A percentile compares a stretch with the other conserved stretches of the same genome.
Evolutionary conservation across 495 filamentous ascomycete genomes (phyloP).

Genomic region (Achaetomiella virescens): DNA sequence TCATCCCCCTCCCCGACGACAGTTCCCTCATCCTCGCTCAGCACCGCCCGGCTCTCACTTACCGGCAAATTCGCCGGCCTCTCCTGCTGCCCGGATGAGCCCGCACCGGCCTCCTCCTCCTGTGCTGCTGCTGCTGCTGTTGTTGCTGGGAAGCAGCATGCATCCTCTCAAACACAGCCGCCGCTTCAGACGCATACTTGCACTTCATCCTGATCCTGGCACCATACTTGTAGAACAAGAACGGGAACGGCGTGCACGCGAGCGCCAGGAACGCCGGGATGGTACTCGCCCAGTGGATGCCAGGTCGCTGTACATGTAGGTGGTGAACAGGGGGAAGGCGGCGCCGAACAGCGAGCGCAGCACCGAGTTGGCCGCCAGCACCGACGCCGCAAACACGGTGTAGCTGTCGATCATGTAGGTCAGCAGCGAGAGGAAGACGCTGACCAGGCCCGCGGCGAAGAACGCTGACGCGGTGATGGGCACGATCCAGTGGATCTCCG

Average conservation of each 20-base stretch:
- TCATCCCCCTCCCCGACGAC: constrained; percentile 8
- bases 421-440: constrained; percentile 67
- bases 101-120: constrained; percentile 10
- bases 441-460: constrained; percentile 44
- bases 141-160: neutral
- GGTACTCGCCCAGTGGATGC: constrained; percentile 74
- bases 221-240: constrained; percentile 76
- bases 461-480: constrained; percentile 40
- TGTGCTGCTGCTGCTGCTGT: neutral
- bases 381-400: constrained; percentile 75
- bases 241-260: constrained; percentile 71
- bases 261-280: constrained; percentile 74
- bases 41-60: constrained; percentile 6
- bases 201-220: constrained; percentile 57
- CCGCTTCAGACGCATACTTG: constrained; percentile 68
- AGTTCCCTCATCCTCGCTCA: constrained; percentile 24
- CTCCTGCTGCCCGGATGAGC: neutral
- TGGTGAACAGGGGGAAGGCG: constrained; percentile 81
- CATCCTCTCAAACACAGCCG: constrained; percentile 40
- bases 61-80: constrained; percentile 1
- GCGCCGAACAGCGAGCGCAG: constrained; percentile 63
- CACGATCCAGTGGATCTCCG: constrained; percentile 48
- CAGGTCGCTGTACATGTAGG: constrained; percentile 63
- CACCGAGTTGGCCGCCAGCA: constrained; percentile 71
- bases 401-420: constrained; percentile 80